Percentiles rank a stretch among this genome's conserved stretches.
Conservation (phyloP, 1,284 basidiomycete species). For the Apiotrichum akiyoshidainum region DNA sequence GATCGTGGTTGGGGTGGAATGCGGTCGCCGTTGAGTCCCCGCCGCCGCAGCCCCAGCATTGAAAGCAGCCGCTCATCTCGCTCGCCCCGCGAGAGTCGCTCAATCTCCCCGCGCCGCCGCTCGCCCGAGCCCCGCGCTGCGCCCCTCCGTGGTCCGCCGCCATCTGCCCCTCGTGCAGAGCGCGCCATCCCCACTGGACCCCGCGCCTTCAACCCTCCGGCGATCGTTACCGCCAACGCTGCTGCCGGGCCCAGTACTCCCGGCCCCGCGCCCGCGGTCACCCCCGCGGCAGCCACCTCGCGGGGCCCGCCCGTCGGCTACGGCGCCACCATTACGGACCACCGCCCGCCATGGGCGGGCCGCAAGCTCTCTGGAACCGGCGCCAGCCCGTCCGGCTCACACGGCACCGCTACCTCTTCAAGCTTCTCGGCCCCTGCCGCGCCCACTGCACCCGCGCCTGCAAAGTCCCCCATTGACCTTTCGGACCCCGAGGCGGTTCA, state of each 20-base stretch:
- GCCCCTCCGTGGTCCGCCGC: constrained; percentile 23
- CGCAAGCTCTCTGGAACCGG: neutral
- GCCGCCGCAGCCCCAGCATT: neutral
- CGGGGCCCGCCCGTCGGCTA: constrained; percentile 6
- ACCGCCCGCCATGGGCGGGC: constrained; percentile 2
- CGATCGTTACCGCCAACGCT: constrained; percentile 4
- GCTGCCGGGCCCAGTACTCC: neutral
- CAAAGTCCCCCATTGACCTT: neutral
- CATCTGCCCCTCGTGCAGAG: constrained; percentile 22
- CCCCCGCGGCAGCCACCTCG: neutral
- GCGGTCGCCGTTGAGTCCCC: constrained; percentile 1
- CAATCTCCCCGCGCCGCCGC: neutral
- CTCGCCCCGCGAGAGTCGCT: constrained; percentile 3
- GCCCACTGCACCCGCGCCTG: constrained; percentile 5
- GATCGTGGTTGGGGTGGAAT: constrained; percentile 27
- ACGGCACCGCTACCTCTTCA: neutral
- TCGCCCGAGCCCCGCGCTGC: constrained; percentile 4
- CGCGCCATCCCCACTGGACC: constrained; percentile 25
- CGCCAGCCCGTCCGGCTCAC: neutral
- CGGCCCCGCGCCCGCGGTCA: neutral
- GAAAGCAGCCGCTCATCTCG: constrained; percentile 4
- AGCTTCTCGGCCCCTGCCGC: constrained; percentile 12
- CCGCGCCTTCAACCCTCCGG: constrained; percentile 18
- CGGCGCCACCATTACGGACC: neutral
- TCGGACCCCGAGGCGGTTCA: constrained; percentile 20